Evolutionary conservation across 257 asterid species (phyloP).

Genomic region (Cruciata laevipes): DNA sequence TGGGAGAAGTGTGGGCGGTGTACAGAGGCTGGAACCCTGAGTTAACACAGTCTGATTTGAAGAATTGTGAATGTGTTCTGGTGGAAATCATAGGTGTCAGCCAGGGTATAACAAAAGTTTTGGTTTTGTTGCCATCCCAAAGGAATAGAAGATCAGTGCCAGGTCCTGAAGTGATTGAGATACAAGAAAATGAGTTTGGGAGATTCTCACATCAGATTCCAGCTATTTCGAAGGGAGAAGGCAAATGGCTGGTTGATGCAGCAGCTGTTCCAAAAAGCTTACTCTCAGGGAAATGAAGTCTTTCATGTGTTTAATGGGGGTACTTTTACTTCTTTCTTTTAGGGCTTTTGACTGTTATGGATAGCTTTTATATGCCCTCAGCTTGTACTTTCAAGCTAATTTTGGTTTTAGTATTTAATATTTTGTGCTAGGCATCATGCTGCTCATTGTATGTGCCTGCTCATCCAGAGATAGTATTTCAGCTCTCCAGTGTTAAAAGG

Average conservation of each 20-base stretch:
- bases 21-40: constrained; percentile 16
- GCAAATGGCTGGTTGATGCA: constrained; percentile 30
- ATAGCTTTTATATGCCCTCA: background rate
- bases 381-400: background rate
- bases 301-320: background rate
- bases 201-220: constrained; percentile 33
- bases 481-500: background rate
- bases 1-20: constrained; percentile 32
- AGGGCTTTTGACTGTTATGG: background rate
- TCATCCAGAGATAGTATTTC: no score
- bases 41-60: constrained; percentile 12
- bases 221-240: constrained; percentile 17
- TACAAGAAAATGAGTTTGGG: constrained; percentile 13
- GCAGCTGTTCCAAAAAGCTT: constrained; percentile 19
- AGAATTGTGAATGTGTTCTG: constrained; percentile 17
- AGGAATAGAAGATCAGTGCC: constrained; percentile 1
- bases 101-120: constrained; percentile 11
- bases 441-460: background rate
- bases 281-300: constrained; percentile 6
- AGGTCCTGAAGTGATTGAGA: constrained; percentile 9
- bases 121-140: constrained; percentile 20
- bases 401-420: background rate
- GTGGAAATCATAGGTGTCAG: constrained; percentile 19
- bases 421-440: background rate
- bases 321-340: background rate